A percentile compares a stretch with the other conserved stretches of the same genome.
phyloP scores from a whole-genome alignment of 768 basidiomycete species.

The Coprinopsis strossmayeri region DNA sequence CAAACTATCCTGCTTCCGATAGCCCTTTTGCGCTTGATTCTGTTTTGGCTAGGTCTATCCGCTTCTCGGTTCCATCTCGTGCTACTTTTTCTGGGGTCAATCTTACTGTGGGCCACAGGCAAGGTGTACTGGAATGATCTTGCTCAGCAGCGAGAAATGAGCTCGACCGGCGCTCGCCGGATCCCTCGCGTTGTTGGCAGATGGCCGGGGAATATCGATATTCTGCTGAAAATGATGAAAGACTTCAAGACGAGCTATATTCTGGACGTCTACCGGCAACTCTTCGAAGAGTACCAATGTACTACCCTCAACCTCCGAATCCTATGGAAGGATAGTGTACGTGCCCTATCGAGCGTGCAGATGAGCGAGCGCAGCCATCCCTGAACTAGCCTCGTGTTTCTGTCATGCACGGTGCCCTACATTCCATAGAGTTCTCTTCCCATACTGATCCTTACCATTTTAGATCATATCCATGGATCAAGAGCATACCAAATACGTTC shows the following conservation, averaged over 20 bases:
- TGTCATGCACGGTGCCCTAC: no score
- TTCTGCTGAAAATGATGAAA: slow-evolving; percentile 49
- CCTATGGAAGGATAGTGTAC: slow-evolving; percentile 63
- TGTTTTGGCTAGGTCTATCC: slow-evolving; percentile 19
- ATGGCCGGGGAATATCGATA: slow-evolving; percentile 76
- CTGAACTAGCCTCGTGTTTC: no score
- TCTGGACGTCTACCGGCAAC: slow-evolving; percentile 53
- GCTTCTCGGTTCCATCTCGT: slow-evolving; percentile 29
- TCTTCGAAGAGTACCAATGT: slow-evolving; percentile 64
- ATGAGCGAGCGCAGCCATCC: no score
- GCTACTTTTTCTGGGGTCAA: slow-evolving; percentile 33
- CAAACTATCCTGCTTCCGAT: slow-evolving; percentile 11
- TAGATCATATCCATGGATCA: slow-evolving; percentile 75
- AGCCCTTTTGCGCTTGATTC: slow-evolving; percentile 14
- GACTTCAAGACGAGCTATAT: slow-evolving; percentile 56
- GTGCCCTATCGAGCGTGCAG: slow-evolving; percentile 24
- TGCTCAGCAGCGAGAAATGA: slow-evolving; percentile 21
- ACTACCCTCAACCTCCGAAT: slow-evolving; percentile 66
- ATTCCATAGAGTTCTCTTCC: neutral
- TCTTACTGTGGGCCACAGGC: no score
- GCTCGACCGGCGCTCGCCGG: slow-evolving; percentile 16
- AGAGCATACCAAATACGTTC: slow-evolving; percentile 57
- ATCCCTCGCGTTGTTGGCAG: slow-evolving; percentile 58
- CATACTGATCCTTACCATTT: slow-evolving; percentile 10
- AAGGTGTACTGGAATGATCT: neutral